Evolutionary conservation across 139 green algal genomes (phyloP).

Genomic region (Chlamydomonas schloesseri): DNA sequence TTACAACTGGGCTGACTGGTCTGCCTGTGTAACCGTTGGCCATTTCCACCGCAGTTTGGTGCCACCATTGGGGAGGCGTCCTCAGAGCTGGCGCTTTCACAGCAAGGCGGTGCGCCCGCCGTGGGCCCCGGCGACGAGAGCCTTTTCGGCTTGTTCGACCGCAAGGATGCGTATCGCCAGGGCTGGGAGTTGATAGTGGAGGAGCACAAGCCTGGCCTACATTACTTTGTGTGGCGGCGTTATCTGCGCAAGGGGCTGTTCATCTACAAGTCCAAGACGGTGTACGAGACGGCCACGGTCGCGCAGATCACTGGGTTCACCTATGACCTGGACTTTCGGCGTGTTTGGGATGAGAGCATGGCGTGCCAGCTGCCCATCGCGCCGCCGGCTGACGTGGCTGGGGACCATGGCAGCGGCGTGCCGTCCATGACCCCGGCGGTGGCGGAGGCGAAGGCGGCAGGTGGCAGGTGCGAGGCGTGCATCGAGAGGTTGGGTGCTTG

Average conservation of each 20-base stretch:
- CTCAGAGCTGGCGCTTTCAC: constrained; percentile 38
- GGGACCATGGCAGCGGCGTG: background rate
- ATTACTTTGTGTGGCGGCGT: constrained; percentile 71
- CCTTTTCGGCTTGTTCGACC: constrained; percentile 60
- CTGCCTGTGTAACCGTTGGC: too few species aligned
- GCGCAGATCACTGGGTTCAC: constrained; percentile 73
- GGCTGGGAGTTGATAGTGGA: constrained; percentile 69
- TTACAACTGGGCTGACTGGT: too few species aligned
- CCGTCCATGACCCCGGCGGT: constrained; percentile 14
- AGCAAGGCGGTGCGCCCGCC: constrained; percentile 28
- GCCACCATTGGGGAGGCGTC: constrained; percentile 62
- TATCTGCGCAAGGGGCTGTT: constrained; percentile 75
- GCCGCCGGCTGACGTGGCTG: background rate
- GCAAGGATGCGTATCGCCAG: background rate
- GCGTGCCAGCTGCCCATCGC: constrained; percentile 17
- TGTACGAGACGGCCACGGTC: constrained; percentile 63
- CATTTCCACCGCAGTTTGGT: constrained; percentile 60
- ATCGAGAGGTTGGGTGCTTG: too few species aligned
- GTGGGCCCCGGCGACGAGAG: constrained; percentile 29
- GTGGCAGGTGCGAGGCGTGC: background rate
- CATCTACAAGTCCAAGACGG: constrained; percentile 60
- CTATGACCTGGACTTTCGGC: constrained; percentile 58
- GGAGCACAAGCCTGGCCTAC: constrained; percentile 52
- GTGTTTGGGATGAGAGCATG: constrained; percentile 68
- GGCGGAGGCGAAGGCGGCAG: constrained; percentile 8